Evolutionary conservation across 2,329 filamentous ascomycete species (phyloP), one percentile per base, ranked within the genome.

Genomic region (Aureobasidium uvarum): DNA sequence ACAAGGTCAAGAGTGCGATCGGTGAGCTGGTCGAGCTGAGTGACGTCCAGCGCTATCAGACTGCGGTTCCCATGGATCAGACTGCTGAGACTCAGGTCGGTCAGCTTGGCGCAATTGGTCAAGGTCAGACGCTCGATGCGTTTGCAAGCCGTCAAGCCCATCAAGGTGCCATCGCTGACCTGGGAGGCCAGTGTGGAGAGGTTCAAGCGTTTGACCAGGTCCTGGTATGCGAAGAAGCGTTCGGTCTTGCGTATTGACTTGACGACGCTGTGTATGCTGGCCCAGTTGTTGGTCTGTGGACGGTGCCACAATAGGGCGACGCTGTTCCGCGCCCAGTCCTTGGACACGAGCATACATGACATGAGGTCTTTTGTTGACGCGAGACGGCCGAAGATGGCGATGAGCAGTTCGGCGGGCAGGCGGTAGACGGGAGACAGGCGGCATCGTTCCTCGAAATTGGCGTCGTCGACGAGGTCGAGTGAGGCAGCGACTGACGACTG

Each of bases 281-380:
- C 78, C 90, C 92, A 97, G 71, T 87, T 91, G 72, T 89, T 92
- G 79, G 95, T 98, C 33, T 91, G 88, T 1, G 95, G 95, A 45
- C 95, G 86, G 77, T 97, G 93, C 95, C 95, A 99, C 25, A 99
- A 83, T 69, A 96, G 84, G 69, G 95, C 94, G 70, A 98, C 95
- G 60, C 90, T 89, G 74, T 97, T 97, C 68, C 89, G 84, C 33
- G 95, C 90, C 95, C 95, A 99, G 68, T 89, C 86, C 77, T 92
- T 93, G 73, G 89, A 97, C n/a, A 96, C 93, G 69, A 95, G 82
- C 90, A 98, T 93, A 78, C 91, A 96, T 77, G 88, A 89, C 70
- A 92, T 85, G 71, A 97, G 84, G 73, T 99, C 94, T 51, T 82
- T 80, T 31, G 75, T 71, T 2, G 92, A 85, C 72, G 83, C 88